phyloP scores from a whole-genome alignment of 2,329 filamentous ascomycete genomes.

The Dichotomopilus funicola region DNA sequence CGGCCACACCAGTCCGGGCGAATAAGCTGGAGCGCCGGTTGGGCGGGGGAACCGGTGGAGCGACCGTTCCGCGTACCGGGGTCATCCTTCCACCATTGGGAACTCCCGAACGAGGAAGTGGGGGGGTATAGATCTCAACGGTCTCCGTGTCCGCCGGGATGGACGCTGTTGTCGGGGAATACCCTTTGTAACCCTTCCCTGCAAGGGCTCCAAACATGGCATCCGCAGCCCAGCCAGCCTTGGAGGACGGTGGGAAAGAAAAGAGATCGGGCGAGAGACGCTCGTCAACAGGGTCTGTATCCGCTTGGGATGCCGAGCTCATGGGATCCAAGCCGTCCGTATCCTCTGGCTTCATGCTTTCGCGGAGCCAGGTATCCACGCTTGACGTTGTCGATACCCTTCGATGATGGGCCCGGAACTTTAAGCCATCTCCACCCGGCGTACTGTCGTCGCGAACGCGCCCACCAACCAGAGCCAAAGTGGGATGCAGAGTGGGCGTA shows the following conservation, averaged over 20 bases:
- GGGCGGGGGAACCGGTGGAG: constrained; percentile 38
- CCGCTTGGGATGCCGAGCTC: constrained; percentile 23
- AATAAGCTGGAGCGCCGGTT: constrained; percentile 49
- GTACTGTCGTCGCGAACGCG: constrained; percentile 36
- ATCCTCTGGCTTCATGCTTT: constrained; percentile 40
- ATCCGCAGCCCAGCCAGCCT: constrained; percentile 40
- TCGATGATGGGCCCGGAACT: constrained; percentile 36
- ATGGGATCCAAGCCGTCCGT: constrained; percentile 20
- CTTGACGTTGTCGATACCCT: constrained; percentile 42
- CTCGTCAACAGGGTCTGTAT: constrained; percentile 13
- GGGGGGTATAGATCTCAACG: constrained; percentile 41
- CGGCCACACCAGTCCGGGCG: constrained; percentile 35
- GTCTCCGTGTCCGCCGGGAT: constrained; percentile 35
- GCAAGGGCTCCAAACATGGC: constrained; percentile 40
- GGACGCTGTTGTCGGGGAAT: constrained; percentile 18
- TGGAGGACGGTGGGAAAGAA: constrained; percentile 39
- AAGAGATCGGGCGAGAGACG: constrained; percentile 48
- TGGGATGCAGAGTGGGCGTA: constrained; percentile 26
- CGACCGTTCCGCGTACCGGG: constrained; percentile 19
- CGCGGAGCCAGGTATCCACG: constrained; percentile 53
- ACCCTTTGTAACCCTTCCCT: constrained; percentile 30
- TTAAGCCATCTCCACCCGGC: constrained; percentile 35
- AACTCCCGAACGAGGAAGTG: constrained; percentile 32
- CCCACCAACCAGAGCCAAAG: background rate
- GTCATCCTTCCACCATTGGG: constrained; percentile 26